phyloP scores from a whole-genome alignment of 2,329 filamentous ascomycete genomes.

The Nothopassalora personata region DNA sequence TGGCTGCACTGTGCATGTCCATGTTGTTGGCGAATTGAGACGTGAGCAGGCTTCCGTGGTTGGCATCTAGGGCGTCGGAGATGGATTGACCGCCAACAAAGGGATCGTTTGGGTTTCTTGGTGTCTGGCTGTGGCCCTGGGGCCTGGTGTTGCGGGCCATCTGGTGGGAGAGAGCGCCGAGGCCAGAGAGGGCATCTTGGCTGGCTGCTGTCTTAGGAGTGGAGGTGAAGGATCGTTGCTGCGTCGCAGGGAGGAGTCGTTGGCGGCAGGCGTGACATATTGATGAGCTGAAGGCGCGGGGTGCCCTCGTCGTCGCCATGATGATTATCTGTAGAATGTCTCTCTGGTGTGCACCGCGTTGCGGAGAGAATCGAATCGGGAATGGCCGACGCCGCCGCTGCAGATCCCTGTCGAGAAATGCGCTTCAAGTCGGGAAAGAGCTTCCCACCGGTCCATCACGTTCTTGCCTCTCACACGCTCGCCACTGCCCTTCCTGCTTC shows the following conservation, averaged over 20 bases:
- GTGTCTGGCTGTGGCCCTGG: background rate
- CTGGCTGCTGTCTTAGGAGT: conserved; percentile 18
- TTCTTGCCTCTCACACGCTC: conserved; percentile 4
- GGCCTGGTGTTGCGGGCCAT: background rate
- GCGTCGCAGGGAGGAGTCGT: conserved; percentile 18
- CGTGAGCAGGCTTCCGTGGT: conserved; percentile 10
- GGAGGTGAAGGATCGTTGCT: conserved; percentile 34
- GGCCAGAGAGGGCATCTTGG: conserved; percentile 4
- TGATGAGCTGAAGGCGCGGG: conserved; percentile 30
- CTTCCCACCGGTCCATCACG: background rate
- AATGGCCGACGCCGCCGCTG: background rate
- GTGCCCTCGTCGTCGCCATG: conserved; percentile 21
- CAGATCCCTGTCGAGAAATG: background rate
- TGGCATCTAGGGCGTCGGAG: background rate
- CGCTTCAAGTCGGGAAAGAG: background rate
- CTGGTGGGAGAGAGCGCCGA: background rate
- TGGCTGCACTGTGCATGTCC: conserved; percentile 2
- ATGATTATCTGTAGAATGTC: background rate
- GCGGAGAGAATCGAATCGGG: conserved; percentile 13
- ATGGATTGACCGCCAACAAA: background rate
- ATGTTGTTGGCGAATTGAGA: conserved; percentile 14
- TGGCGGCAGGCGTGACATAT: conserved; percentile 37
- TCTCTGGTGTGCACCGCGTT: background rate
- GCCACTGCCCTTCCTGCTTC: conserved; percentile 3
- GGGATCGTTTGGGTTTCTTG: background rate